A percentile compares a stretch with the other conserved stretches of the same genome.
Conservation (phyloP, 2,329 filamentous ascomycete genomes). For the Cercospora sojina region DNA sequence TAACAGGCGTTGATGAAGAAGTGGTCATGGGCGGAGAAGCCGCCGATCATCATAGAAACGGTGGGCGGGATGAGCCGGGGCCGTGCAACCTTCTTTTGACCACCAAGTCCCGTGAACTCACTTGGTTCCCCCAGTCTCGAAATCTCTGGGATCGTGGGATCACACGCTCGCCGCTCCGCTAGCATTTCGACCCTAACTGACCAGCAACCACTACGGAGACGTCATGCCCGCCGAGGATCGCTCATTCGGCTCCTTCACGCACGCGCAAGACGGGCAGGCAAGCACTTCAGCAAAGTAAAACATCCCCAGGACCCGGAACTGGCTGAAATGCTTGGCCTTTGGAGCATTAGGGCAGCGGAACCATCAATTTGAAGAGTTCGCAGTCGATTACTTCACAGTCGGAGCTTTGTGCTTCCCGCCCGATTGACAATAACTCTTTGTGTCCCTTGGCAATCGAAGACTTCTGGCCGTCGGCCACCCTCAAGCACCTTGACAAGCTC, state of each 20-base stretch:
- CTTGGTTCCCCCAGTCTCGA: background rate
- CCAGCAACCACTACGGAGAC: background rate
- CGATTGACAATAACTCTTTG: background rate
- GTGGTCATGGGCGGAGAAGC: background rate
- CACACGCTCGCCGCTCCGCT: background rate
- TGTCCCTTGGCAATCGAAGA: background rate
- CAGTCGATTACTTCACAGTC: too few relatives aligned
- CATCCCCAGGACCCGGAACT: background rate
- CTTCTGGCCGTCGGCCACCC: background rate
- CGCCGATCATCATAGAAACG: background rate
- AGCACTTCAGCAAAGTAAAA: background rate
- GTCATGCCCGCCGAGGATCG: background rate
- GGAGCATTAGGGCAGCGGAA: background rate
- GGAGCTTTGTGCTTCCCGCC: background rate
- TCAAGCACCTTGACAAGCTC: background rate
- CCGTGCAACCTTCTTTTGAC: background rate
- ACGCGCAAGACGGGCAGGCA: background rate
- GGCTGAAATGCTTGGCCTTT: background rate
- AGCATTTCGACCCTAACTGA: background rate
- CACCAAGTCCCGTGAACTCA: conserved; percentile 1
- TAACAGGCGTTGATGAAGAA: background rate
- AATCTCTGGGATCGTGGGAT: background rate
- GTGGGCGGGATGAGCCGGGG: background rate
- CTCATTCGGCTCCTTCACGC: background rate
- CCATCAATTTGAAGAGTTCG: background rate